Percentiles rank a stretch among this genome's conserved stretches.
Conservation (phyloP, 164 flowering plant species). For the Chimonanthus salicifolius region DNA sequence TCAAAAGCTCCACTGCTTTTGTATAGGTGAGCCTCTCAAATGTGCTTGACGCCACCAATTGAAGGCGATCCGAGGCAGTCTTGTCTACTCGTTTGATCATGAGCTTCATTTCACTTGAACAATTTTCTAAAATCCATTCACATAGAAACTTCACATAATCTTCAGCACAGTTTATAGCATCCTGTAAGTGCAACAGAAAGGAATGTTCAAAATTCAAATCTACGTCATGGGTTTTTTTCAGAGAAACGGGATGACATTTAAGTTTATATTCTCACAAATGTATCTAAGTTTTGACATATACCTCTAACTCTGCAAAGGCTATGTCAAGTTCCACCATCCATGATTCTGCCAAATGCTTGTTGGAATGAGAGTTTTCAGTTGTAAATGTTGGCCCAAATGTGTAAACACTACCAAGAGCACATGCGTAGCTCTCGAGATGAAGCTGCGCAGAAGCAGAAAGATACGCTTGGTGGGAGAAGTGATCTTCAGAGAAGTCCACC, state of each 20-base stretch:
- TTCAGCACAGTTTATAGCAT: conserved; percentile 61
- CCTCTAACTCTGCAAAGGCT: conserved; percentile 83
- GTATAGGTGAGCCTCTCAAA: conserved; percentile 58
- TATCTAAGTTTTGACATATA: conserved; percentile 13
- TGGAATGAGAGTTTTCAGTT: conserved; percentile 38
- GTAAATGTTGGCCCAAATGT: conserved; percentile 82
- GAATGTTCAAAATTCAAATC: not conserved
- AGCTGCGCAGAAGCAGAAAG: conserved; percentile 58
- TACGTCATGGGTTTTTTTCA: not conserved
- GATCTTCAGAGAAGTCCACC: conserved; percentile 36
- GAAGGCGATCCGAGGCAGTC: conserved; percentile 36
- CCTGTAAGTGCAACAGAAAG: conserved; percentile 37
- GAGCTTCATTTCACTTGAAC: conserved; percentile 57
- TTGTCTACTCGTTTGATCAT: conserved; percentile 50
- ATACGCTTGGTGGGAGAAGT: conserved; percentile 46
- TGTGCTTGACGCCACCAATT: conserved; percentile 35
- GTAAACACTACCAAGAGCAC: conserved; percentile 86
- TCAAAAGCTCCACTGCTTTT: conserved; percentile 55
- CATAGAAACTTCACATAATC: conserved; percentile 71
- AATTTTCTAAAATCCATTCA: conserved; percentile 56
- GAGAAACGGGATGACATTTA: not conserved
- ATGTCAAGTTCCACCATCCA: conserved; percentile 82
- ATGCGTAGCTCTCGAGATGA: conserved; percentile 86
- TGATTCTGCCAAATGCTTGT: conserved; percentile 57
- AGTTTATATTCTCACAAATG: not conserved